Conservation (phyloP, 352 stramenopile species). For the Phytophthora brassicae region DNA sequence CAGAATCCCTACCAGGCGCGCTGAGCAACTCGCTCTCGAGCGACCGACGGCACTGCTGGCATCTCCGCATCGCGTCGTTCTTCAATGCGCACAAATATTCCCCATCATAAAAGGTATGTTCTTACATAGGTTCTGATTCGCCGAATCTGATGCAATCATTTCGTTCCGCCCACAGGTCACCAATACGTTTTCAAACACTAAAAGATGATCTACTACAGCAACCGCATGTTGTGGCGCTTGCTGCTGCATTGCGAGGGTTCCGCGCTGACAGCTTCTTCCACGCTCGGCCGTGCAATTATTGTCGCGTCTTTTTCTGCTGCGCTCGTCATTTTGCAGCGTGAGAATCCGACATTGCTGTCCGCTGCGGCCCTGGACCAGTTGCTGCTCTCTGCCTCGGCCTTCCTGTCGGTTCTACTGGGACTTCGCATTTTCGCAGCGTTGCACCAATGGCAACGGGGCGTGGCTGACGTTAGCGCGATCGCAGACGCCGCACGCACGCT, state of each 20-base stretch:
- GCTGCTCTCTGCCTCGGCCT: slow-evolving; percentile 36
- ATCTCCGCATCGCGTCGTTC: slow-evolving; percentile 25
- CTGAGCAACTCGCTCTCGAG: slow-evolving; percentile 42
- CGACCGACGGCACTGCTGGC: slow-evolving; percentile 37
- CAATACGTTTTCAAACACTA: too few species aligned
- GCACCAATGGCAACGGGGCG: slow-evolving; percentile 49
- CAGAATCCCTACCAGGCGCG: slow-evolving; percentile 29
- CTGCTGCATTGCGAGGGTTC: slow-evolving; percentile 40
- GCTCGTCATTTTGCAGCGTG: slow-evolving; percentile 29
- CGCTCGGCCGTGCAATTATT: slow-evolving; percentile 26
- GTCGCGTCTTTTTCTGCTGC: slow-evolving; percentile 24
- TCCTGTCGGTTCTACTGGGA: slow-evolving; percentile 46
- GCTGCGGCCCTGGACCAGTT: slow-evolving; percentile 32
- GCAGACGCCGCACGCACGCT: slow-evolving; percentile 42
- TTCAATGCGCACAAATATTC: slow-evolving; percentile 13
- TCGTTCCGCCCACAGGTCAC: slow-evolving; percentile 13
- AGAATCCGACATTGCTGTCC: slow-evolving; percentile 24
- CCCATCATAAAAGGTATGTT: slow-evolving; percentile 2
- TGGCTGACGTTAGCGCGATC: slow-evolving; percentile 43
- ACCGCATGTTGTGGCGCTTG: slow-evolving; percentile 38
- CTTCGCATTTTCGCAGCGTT: slow-evolving; percentile 44
- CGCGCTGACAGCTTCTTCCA: slow-evolving; percentile 30
- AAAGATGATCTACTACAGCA: slow-evolving; percentile 67
- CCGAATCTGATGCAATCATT: slow-evolving; percentile 21
- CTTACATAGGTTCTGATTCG: slow-evolving; percentile 16